Evolutionary conservation across 1,284 basidiomycete genomes (phyloP), one percentile per base, ranked within the genome.

Genomic region (Rhodotorula sp.): DNA sequence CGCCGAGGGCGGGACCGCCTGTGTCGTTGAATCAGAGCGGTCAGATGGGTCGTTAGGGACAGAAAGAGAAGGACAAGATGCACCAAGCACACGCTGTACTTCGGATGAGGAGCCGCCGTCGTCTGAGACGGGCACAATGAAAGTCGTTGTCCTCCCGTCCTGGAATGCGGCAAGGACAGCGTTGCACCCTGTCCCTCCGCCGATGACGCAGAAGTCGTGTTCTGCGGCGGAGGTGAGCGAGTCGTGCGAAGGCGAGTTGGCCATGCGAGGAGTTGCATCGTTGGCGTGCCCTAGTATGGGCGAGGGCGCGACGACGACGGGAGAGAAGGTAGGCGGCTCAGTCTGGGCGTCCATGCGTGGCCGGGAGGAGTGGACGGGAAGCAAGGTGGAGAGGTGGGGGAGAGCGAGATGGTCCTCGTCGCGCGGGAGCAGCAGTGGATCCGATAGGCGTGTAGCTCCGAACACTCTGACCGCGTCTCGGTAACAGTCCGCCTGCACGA

Each of bases 181-280:
- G 76, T 86, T 86, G 71, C 82, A 84, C 10, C 85, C 85, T 32
- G 83, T 84, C 0, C 85, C 85, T 1, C 85, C 85, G 9, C 82
- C 83, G 63, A 86, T 81, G 70, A 86, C 82, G 46, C 85, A 77
- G 57, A 75, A 66, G 17, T 68, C 66, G n/a, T 70, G 64, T 3
- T 44, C 29, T 7, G 37, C 46, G 41, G 53, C 3, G 32, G 41
- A 48, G 39, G 29, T 22, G 53, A 27, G 5, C 19, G 39, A 9
- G 50, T 44, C 6, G 21, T n/a, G 29, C 32, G 53, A 37, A 10
- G 39, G 37, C 1, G 51, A 27, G 10, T 19, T 15, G 17, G 37
- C 17, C 3, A 50, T 32, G 34, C 37, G 48, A 5, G 61, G 61
- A 1, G 61, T 61, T 13, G 61, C 8, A 27, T 61, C 41, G 48